phyloP scores from a whole-genome alignment of 179 eudicot genomes.

The Pouteria campechiana region DNA sequence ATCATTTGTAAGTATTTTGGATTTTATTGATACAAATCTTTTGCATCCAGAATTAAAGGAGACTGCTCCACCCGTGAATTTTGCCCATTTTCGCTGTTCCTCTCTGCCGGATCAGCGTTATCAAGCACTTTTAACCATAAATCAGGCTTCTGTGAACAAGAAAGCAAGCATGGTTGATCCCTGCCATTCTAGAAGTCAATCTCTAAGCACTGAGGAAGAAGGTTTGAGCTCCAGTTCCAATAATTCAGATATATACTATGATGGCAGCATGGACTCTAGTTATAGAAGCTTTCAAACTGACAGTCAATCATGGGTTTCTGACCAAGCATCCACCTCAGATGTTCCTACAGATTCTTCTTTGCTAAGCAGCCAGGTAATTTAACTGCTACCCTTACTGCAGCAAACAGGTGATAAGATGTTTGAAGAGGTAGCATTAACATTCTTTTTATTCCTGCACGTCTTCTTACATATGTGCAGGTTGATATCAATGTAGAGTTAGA shows the following conservation, averaged over 20 bases:
- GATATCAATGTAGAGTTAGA: constrained; percentile 48
- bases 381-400: background rate
- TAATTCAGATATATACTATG: constrained; percentile 12
- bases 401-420: constrained; percentile 3
- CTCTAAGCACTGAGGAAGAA: constrained; percentile 21
- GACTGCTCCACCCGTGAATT: constrained; percentile 24
- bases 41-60: constrained; percentile 24
- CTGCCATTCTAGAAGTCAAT: constrained; percentile 5
- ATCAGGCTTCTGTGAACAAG: constrained; percentile 24
- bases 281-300: constrained; percentile 24
- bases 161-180: constrained; percentile 22
- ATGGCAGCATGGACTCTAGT: constrained; percentile 16
- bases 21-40: background rate
- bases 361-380: constrained; percentile 25
- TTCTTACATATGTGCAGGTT: constrained; percentile 20
- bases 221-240: constrained; percentile 9
- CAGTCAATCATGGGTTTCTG: constrained; percentile 15
- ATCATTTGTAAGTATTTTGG: background rate
- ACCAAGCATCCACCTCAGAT: constrained; percentile 29
- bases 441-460: background rate
- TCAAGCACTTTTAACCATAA: constrained; percentile 32
- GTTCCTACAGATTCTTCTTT: constrained; percentile 24
- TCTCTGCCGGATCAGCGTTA: constrained; percentile 32
- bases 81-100: constrained; percentile 31
- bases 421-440: background rate